These are phyloP conservation scores for Yamadazyma pseudoaaseri DNA, from an alignment of 1,139 yeast genomes.

Conservation along the genomic window DNA sequence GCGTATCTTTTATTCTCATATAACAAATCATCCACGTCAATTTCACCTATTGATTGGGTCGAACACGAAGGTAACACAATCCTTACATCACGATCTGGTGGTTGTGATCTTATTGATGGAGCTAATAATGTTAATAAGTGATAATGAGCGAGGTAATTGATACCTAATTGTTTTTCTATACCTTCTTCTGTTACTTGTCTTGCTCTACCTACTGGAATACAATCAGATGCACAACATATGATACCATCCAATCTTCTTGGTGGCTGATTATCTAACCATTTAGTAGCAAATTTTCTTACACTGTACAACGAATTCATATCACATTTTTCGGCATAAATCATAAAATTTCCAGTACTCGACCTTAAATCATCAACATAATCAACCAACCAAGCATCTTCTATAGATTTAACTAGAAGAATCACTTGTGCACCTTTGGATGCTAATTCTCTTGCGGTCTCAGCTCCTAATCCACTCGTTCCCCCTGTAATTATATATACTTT, in stretches of 20 bases:
- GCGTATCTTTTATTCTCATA: slow-evolving; percentile 67
- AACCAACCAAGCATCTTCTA: slow-evolving; percentile 70
- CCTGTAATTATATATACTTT: slow-evolving; percentile 76
- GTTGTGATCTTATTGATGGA: slow-evolving; percentile 84
- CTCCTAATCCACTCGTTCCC: slow-evolving; percentile 91
- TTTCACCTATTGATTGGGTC: slow-evolving; percentile 67
- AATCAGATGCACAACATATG: slow-evolving; percentile 82
- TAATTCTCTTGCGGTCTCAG: slow-evolving; percentile 67
- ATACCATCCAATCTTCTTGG: slow-evolving; percentile 90
- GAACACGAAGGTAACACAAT: slow-evolving; percentile 75
- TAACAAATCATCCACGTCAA: slow-evolving; percentile 66
- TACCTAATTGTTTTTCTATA: slow-evolving; percentile 77
- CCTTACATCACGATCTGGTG: slow-evolving; percentile 91
- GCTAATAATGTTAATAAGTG: slow-evolving; percentile 75
- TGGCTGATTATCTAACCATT: slow-evolving; percentile 88
- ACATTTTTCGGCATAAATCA: slow-evolving; percentile 87
- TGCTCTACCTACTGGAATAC: slow-evolving; percentile 61
- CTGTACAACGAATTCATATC: slow-evolving; percentile 74
- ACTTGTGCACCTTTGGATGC: slow-evolving; percentile 87
- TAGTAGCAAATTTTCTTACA: slow-evolving; percentile 88
- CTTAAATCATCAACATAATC: slow-evolving; percentile 81
- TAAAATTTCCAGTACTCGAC: slow-evolving; percentile 60
- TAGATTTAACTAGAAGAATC: slow-evolving; percentile 64
- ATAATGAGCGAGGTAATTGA: slow-evolving; percentile 77
- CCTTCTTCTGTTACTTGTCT: slow-evolving; percentile 77